Base-by-base conservation (phyloP, 1,139 yeast species). In the Zhuliangozyma parablackwelliae region DNA sequence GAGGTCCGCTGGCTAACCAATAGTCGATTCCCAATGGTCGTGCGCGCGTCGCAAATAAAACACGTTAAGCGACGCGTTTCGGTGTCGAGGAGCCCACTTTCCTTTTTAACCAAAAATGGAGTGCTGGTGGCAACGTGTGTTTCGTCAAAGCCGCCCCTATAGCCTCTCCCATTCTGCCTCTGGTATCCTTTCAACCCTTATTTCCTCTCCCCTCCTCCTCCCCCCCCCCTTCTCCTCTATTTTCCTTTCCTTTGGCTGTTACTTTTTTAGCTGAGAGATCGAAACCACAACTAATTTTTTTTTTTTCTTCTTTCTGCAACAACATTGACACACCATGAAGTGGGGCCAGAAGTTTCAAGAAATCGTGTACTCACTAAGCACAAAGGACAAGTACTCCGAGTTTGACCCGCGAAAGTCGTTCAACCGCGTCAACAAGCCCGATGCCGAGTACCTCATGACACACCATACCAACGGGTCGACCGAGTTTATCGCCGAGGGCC, bases 311-410 rank as follows among this genome's bases (percentile, higher is more conserved):
- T 30, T 28, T 35, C 32, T 7, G n/a, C n/a, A n/a, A 26, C 27
- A 26, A n/a, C 24, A 23, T 23, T 23, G 9, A 7, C 24, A 7
- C 24, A 7, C 5, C 10, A 65, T 68, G 73, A 57, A 52, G 38
- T 47, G 67, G 29, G 49, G 62, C 25, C 58, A 59, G 43, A 56
- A 48, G 44, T 34, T 69, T 34, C 72, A 72, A 51, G 83, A 81
- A 57, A 65, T 80, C 50, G 57, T 80, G n/a, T 82, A 82, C 56
- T 75, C 83, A 12, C 59, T 81, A 40, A 75, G 79, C 36, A 79
- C 88, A 6, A 74, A 69, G 41, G 88, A 82, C 50, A 78, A 82
- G 51, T 82, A 82, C 52, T 80, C 88, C 0, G 88, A 80, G 45
- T 82, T 68, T 51, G 76, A 78, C 46, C 69, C 82, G 7, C 63